Percentiles rank a stretch among this genome's conserved stretches.
phyloP scores from a whole-genome alignment of 2,329 filamentous ascomycete species.

The Metarhizium humberi region DNA sequence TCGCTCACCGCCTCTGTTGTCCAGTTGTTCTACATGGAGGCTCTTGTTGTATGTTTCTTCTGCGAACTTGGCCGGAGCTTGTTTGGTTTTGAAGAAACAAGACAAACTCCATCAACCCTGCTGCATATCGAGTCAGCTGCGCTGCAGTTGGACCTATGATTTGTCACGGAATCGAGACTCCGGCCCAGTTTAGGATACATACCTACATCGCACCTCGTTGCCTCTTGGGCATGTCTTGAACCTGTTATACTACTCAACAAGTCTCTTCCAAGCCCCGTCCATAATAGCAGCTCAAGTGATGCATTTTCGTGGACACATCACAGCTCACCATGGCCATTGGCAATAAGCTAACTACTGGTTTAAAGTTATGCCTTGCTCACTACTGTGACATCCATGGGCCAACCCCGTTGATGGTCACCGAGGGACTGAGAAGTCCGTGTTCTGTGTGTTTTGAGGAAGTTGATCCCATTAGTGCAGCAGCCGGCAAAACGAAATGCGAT shows the following conservation, averaged over 20 bases:
- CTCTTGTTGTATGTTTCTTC: slow-evolving; percentile 2
- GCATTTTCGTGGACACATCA: background rate
- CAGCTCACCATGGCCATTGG: slow-evolving; percentile 17
- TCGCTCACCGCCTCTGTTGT: slow-evolving; percentile 7
- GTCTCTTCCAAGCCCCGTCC: background rate
- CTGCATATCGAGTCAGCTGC: slow-evolving; percentile 3
- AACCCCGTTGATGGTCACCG: slow-evolving; percentile 61
- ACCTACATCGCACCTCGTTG: background rate
- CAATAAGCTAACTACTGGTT: slow-evolving; percentile 21
- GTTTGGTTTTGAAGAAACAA: background rate
- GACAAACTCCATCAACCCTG: background rate
- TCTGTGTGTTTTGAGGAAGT: slow-evolving; percentile 44
- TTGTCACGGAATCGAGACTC: background rate
- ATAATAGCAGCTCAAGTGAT: background rate
- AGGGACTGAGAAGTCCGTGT: slow-evolving; percentile 54
- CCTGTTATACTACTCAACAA: background rate
- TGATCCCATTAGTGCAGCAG: slow-evolving; percentile 1
- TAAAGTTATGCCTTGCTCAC: slow-evolving; percentile 60
- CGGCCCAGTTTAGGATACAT: background rate
- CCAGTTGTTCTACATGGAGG: background rate
- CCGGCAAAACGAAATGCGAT: slow-evolving; percentile 14
- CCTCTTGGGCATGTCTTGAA: background rate
- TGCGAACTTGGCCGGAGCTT: slow-evolving; percentile 1
- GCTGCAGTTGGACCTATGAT: background rate
- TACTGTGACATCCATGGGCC: slow-evolving; percentile 64